A percentile compares a stretch with the other conserved stretches of the same genome.
These are phyloP conservation scores for Mycena filopes DNA, from an alignment of 768 basidiomycete species.

Conservation along the genomic window DNA sequence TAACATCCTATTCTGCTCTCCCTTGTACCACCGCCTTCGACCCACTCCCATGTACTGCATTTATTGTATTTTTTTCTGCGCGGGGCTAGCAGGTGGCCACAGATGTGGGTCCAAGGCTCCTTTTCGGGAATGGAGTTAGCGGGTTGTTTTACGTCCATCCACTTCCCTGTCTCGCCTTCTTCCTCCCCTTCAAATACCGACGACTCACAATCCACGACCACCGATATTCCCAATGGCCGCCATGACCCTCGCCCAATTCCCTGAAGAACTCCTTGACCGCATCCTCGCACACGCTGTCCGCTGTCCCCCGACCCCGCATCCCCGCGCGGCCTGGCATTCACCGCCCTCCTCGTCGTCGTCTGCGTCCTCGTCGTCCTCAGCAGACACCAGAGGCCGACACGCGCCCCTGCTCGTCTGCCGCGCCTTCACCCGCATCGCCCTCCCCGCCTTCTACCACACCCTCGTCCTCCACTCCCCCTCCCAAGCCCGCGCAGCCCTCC, in stretches of 20 bases:
- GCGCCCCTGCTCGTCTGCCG: conserved; percentile 64
- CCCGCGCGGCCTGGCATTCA: conserved; percentile 39
- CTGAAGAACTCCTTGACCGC: conserved; percentile 55
- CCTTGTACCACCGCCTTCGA: too few relatives aligned
- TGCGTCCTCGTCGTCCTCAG: not conserved
- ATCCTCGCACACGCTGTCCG: conserved; percentile 50
- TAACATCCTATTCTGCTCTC: too few relatives aligned
- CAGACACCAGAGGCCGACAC: conserved; percentile 35
- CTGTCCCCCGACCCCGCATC: conserved; percentile 32
- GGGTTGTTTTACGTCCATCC: too few relatives aligned
- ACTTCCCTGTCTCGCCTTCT: too few relatives aligned
- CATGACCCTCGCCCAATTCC: conserved; percentile 29
- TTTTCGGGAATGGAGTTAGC: too few relatives aligned
- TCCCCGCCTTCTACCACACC: conserved; percentile 50
- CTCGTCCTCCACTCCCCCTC: conserved; percentile 53
- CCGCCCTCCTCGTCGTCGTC: conserved; percentile 31
- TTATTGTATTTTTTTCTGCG: too few relatives aligned
- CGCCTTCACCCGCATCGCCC: conserved; percentile 64
- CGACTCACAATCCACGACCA: too few relatives aligned
- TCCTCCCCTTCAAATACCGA: too few relatives aligned
- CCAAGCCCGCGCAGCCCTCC: conserved; percentile 53
- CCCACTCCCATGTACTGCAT: too few relatives aligned
- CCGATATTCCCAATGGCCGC: too few relatives aligned
- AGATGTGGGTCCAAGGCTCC: too few relatives aligned
- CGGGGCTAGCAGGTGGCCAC: too few relatives aligned